Evolutionary conservation across 495 filamentous ascomycete genomes (phyloP).

Genomic region (Choiromyces venosus): DNA sequence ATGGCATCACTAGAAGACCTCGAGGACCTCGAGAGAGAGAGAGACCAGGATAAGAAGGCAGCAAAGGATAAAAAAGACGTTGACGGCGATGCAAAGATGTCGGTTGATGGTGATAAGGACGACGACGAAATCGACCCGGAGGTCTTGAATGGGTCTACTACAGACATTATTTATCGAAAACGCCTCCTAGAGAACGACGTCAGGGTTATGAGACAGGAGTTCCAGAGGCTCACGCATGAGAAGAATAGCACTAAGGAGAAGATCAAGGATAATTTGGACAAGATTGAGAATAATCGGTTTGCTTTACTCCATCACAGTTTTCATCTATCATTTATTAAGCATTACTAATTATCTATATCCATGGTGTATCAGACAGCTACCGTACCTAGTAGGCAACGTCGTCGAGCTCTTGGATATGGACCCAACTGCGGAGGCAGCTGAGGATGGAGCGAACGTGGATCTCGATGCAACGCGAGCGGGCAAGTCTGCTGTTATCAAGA

Average conservation of each 20-base stretch:
- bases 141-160: constrained; percentile 81
- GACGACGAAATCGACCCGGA: constrained; percentile 84
- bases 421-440: constrained; percentile 88
- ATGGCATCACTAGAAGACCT: constrained; percentile 84
- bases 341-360: constrained; percentile 5
- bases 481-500: constrained; percentile 99
- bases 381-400: constrained; percentile 96
- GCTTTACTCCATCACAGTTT: constrained; percentile 30
- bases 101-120: constrained; percentile 66
- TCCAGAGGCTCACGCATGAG: constrained; percentile 87
- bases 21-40: constrained; percentile 66
- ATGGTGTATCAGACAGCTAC: constrained; percentile 66
- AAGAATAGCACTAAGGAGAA: constrained; percentile 92
- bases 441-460: constrained; percentile 98
- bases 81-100: constrained; percentile 83
- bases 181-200: constrained; percentile 93
- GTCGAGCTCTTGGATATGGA: constrained; percentile 95
- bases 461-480: constrained; percentile 93
- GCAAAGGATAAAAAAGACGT: constrained; percentile 55
- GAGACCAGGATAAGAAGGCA: constrained; percentile 65
- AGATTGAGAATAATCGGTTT: constrained; percentile 98
- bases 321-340: constrained; percentile 1
- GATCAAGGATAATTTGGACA: constrained; percentile 97
- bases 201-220: constrained; percentile 97
- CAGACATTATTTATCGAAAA: constrained; percentile 82